Conservation (phyloP, 1,139 yeast species). For the Yarrowia galli region DNA sequence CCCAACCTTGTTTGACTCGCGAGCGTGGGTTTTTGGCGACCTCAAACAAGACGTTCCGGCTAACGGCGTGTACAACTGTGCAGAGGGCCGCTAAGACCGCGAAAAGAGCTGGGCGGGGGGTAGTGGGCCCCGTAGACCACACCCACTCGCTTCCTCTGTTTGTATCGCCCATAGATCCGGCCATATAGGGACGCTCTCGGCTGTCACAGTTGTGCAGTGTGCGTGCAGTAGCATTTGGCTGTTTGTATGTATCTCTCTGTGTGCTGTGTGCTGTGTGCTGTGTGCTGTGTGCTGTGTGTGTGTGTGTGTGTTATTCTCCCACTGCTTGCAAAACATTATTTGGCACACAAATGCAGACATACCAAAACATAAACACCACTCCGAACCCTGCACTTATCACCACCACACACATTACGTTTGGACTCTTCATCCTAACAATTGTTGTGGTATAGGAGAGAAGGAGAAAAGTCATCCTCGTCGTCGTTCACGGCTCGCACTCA, state of each 20-base stretch:
- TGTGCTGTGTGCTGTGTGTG: constrained; percentile 5
- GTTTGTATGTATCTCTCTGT: constrained; percentile 8
- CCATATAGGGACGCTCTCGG: background rate
- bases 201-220: background rate
- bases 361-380: constrained; percentile 39
- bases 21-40: constrained; percentile 38
- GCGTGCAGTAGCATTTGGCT: background rate
- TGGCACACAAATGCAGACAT: constrained; percentile 39
- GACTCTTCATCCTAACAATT: constrained; percentile 33
- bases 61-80: background rate
- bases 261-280: constrained; percentile 15
- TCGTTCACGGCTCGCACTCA: background rate
- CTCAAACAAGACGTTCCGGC: background rate
- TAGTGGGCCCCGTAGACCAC: background rate
- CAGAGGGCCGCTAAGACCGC: background rate
- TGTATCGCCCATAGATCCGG: background rate
- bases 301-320: constrained; percentile 25
- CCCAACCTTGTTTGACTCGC: constrained; percentile 15
- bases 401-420: constrained; percentile 34
- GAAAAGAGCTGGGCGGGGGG: background rate
- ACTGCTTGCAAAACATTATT: constrained; percentile 37
- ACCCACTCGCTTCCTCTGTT: background rate
- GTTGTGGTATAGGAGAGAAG: constrained; percentile 23
- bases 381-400: constrained; percentile 28
- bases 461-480: constrained; percentile 16